Evolutionary conservation across 306 rosid genomes (phyloP).

Genomic region (Casuarina glauca): DNA sequence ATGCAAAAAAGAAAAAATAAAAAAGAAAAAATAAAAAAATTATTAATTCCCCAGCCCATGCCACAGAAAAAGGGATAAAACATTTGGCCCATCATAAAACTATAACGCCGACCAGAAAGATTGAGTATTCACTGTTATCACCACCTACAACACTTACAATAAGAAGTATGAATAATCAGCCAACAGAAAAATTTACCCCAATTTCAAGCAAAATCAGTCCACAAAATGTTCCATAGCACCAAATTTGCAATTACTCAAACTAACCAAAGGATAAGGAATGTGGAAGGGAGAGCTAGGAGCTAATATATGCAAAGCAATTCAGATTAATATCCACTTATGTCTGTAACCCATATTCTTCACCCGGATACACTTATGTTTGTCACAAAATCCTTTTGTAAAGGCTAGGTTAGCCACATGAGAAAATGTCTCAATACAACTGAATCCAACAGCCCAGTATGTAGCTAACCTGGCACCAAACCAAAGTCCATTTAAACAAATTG

Average conservation of each 20-base stretch:
- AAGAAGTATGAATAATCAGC: not conserved
- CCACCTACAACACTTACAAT: not conserved
- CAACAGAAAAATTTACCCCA: not conserved
- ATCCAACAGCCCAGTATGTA: not conserved
- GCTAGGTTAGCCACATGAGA: not conserved
- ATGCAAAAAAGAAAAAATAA: not conserved
- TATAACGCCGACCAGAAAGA: not conserved
- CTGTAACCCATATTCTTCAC: not conserved
- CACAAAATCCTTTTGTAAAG: not conserved
- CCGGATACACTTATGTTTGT: not conserved
- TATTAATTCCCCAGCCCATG: not conserved
- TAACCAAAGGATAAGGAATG: not conserved
- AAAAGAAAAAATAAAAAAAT: too few relatives aligned
- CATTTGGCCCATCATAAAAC: not conserved
- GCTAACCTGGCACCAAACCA: not conserved
- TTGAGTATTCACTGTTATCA: not conserved
- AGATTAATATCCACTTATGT: not conserved
- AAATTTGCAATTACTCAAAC: not conserved
- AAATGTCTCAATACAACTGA: not conserved
- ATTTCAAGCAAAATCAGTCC: not conserved
- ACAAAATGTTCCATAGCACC: not conserved
- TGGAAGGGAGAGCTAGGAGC: not conserved
- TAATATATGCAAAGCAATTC: not conserved
- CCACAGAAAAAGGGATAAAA: not conserved
- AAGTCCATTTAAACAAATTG: not conserved